Evolutionary conservation across 495 filamentous ascomycete species (phyloP).

Genomic region (Penicillium odoratum): DNA sequence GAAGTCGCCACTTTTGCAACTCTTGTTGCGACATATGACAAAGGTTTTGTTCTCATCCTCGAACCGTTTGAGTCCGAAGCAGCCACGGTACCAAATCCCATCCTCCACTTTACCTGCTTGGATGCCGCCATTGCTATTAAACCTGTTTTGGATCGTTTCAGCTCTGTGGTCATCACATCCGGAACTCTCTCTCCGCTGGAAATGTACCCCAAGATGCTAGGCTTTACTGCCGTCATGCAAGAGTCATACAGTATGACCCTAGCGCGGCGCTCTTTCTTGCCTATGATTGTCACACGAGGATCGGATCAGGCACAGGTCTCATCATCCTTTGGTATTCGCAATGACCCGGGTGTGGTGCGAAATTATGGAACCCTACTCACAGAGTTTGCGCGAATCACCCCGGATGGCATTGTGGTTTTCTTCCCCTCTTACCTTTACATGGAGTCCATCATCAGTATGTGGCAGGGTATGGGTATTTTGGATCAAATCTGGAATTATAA

Average conservation of each 20-base stretch:
- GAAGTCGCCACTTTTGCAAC: slow-evolving; percentile 99
- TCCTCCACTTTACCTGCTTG: slow-evolving; percentile 93
- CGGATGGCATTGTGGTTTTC: slow-evolving; percentile 97
- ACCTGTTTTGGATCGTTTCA: slow-evolving; percentile 95
- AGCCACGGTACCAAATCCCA: slow-evolving; percentile 91
- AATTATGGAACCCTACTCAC: slow-evolving; percentile 93
- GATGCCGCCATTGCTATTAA: slow-evolving; percentile 99
- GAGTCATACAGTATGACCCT: slow-evolving; percentile 98
- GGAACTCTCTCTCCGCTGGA: slow-evolving; percentile 96
- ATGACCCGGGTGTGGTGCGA: slow-evolving; percentile 88
- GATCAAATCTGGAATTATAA: slow-evolving; percentile 99
- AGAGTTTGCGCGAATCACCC: slow-evolving; percentile 91
- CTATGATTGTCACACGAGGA: slow-evolving; percentile 95
- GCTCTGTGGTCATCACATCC: slow-evolving; percentile 97
- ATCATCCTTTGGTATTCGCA: slow-evolving; percentile 88
- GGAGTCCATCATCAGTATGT: slow-evolving; percentile 98
- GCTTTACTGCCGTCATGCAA: slow-evolving; percentile 86
- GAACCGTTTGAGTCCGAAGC: slow-evolving; percentile 96
- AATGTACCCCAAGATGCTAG: slow-evolving; percentile 99
- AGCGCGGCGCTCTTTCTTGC: slow-evolving; percentile 90
- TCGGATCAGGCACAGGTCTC: slow-evolving; percentile 90
- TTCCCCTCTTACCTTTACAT: slow-evolving; percentile 99
- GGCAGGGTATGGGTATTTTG: slow-evolving; percentile 96
- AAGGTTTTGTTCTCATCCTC: slow-evolving; percentile 91
- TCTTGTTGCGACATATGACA: slow-evolving; percentile 94